A percentile compares a stretch with the other conserved stretches of the same genome.
Evolutionary conservation across 148 eudicot genomes (phyloP).

Genomic region (Arbutus unedo): DNA sequence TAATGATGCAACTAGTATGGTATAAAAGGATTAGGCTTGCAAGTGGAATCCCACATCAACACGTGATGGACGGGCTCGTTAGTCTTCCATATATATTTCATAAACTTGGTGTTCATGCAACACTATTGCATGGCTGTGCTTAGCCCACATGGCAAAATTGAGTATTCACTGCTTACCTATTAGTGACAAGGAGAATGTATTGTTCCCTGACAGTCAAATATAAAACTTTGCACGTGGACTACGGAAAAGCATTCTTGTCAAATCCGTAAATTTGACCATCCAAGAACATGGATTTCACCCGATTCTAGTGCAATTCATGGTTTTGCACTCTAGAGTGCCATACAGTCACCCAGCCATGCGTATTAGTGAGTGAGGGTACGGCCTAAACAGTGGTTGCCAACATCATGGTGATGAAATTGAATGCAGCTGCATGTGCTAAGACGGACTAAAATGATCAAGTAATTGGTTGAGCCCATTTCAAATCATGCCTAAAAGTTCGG

Average conservation of each 20-base stretch:
- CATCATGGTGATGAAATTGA: neutral
- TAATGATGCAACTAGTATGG: neutral
- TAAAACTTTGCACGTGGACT: no score
- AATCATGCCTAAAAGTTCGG: neutral
- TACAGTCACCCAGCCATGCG: neutral
- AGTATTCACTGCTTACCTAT: neutral
- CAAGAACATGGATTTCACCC: neutral
- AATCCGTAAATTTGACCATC: neutral
- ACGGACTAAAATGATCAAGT: neutral
- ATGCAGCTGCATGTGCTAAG: neutral
- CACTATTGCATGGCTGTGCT: neutral
- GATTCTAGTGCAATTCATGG: neutral
- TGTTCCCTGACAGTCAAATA: no score
- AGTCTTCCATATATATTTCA: neutral
- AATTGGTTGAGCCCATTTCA: neutral
- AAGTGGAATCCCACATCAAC: no score
- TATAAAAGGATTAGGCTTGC: no score
- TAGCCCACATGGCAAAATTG: neutral
- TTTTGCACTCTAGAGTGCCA: neutral
- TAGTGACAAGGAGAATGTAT: neutral
- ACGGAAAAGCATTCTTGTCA: neutral
- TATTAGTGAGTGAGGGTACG: neutral
- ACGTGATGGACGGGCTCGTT: no score
- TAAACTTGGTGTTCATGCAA: neutral
- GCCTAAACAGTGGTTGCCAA: neutral